Base-by-base conservation (phyloP, 441 rosid species). In the Bruguiera hainesii region DNA sequence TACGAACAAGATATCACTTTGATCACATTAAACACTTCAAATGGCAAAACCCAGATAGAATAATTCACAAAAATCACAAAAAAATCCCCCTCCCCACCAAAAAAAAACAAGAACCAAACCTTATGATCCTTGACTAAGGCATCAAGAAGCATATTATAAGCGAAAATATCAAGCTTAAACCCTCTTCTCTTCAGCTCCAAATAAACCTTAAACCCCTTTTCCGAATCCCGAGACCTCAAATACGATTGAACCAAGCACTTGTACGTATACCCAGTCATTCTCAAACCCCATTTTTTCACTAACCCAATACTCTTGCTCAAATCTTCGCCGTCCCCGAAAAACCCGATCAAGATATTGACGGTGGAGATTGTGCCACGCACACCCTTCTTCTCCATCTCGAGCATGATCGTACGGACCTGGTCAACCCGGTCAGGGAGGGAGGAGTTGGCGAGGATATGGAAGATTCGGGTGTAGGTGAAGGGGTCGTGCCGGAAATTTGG, bases 91-190 rank as follows among this genome's bases (percentile, higher is more conserved):
- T 3, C 30, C n/a, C 39, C 42, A 35, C 7, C 39, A 63, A 75
- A 23, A 33, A 23, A 4, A 0, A 25, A 52, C 31, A 61, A 33
- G 61, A 42, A 61, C 31, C 70, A 65, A 35, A 93, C 97, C 97
- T 88, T 87, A 30, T 69, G 71, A 77, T 91, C 87, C 77, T 89
- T 88, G 28, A 87, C 97, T 68, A 91, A 86, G 75, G 94, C 89
- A 81, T 94, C 87, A 84, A 94, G 71, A 71, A 94, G 75, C 98
- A 94, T 94, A 68, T 94, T 94, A 73, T 82, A 94, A 61, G 83
- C 91, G 56, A 94, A 89, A 55, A 88, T 73, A 58, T 94, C 98
- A 67, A 94, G 80, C 65, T 78, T 82, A 68, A 83, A 84, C 4
- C 94, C 89, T 75, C 78, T 85, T 81, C 82, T 81, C 72, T 79